phyloP scores from a whole-genome alignment of 1,284 basidiomycete genomes.

The Malassezia equina region DNA sequence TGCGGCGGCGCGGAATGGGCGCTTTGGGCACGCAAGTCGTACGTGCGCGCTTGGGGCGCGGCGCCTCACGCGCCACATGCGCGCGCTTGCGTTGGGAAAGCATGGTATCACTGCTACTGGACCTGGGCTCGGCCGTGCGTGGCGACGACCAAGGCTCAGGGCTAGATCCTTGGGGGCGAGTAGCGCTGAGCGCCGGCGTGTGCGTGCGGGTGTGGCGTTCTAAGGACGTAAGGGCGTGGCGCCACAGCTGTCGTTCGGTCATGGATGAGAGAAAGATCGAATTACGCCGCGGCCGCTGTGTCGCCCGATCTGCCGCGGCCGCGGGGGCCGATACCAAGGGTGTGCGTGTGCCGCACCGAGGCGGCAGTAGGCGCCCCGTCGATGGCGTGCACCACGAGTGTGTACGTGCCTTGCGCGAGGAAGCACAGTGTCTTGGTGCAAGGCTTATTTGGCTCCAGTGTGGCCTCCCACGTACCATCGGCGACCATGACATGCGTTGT shows the following conservation, averaged over 20 bases:
- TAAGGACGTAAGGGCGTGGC: not conserved
- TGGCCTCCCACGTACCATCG: constrained; percentile 15
- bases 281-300: not conserved
- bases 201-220: not conserved
- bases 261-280: not conserved
- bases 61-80: not conserved
- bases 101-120: constrained; percentile 7
- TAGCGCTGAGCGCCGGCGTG: not conserved
- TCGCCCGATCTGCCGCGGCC: not conserved
- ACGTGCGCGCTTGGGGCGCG: constrained; percentile 3
- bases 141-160: not conserved
- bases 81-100: not conserved
- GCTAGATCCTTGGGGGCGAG: not conserved
- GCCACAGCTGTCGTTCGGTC: not conserved
- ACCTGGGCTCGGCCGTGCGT: not conserved
- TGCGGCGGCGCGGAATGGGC: constrained; percentile 9
- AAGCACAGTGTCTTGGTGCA: constrained; percentile 16
- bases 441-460: not conserved
- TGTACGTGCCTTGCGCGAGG: constrained; percentile 14
- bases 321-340: not conserved
- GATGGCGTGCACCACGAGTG: not conserved
- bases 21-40: not conserved
- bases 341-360: not conserved
- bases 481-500: constrained; percentile 16
- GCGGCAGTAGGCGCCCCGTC: not conserved